These are phyloP conservation scores for Neurospora sp. DNA, from an alignment of 495 filamentous ascomycete genomes.

Conservation along the genomic window DNA sequence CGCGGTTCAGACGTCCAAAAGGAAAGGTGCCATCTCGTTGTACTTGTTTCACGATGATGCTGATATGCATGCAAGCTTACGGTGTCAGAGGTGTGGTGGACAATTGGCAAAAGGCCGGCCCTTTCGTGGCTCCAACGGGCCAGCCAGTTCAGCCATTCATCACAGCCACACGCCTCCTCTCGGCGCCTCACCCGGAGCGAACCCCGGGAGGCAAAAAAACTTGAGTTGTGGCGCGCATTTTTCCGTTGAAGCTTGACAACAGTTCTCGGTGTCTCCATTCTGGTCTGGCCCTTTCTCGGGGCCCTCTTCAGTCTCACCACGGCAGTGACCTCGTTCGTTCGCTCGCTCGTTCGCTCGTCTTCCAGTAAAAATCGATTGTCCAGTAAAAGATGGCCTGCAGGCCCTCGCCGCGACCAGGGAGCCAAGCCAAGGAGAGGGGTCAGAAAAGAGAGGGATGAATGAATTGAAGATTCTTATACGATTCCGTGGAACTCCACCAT, in stretches of 20 bases:
- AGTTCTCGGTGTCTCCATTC: neutral
- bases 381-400: neutral
- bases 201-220: neutral
- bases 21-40: neutral
- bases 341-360: neutral
- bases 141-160: neutral
- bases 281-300: neutral
- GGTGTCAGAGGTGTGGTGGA: neutral
- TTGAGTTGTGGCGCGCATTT: neutral
- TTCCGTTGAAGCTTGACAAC: neutral
- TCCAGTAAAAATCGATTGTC: neutral
- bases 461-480: neutral
- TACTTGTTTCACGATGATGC: neutral
- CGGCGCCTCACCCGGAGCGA: neutral
- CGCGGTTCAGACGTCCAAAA: neutral
- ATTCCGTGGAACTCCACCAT: neutral
- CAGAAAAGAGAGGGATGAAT: neutral
- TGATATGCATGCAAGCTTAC: neutral
- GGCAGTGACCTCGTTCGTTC: neutral
- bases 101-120: neutral
- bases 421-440: neutral
- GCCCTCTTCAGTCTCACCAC: neutral
- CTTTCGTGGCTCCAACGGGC: neutral
- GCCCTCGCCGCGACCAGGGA: neutral
- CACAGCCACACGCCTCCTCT: neutral